Percentiles rank a stretch among this genome's conserved stretches.
Conservation (phyloP, 1,139 yeast species). For the Scheffersomyces titani region DNA sequence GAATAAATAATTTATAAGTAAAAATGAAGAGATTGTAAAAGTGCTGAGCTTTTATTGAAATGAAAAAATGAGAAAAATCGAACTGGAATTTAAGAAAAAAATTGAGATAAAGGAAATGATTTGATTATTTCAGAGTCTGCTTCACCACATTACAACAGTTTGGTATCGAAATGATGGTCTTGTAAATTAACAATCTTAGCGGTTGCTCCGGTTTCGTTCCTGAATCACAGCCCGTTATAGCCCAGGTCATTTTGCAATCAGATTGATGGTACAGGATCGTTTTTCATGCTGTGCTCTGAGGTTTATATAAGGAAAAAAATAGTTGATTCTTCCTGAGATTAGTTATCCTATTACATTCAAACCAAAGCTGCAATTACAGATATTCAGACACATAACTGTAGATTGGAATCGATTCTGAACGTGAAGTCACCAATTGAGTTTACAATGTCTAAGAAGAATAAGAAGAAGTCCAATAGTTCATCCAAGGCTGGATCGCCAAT, state of each 20-base stretch:
- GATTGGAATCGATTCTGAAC: not conserved
- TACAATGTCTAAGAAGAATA: not conserved
- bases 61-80: not conserved
- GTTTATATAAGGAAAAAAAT: not conserved
- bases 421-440: not conserved
- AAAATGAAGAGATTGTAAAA: not conserved
- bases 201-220: not conserved
- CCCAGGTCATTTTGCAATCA: not conserved
- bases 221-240: not conserved
- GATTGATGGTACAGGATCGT: not conserved
- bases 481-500: not conserved
- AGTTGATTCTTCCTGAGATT: not conserved
- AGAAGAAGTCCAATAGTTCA: not conserved
- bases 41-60: no score
- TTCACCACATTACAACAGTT: no score
- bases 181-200: not conserved
- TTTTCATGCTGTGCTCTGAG: not conserved
- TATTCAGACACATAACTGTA: not conserved
- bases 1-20: not conserved
- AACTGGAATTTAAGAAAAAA: no score
- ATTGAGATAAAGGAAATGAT: no score
- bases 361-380: not conserved
- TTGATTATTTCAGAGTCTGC: no score
- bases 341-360: not conserved
- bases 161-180: not conserved